These are phyloP conservation scores for Leptographium procerum DNA, from an alignment of 2,329 filamentous ascomycete genomes.

Conservation along the genomic window DNA sequence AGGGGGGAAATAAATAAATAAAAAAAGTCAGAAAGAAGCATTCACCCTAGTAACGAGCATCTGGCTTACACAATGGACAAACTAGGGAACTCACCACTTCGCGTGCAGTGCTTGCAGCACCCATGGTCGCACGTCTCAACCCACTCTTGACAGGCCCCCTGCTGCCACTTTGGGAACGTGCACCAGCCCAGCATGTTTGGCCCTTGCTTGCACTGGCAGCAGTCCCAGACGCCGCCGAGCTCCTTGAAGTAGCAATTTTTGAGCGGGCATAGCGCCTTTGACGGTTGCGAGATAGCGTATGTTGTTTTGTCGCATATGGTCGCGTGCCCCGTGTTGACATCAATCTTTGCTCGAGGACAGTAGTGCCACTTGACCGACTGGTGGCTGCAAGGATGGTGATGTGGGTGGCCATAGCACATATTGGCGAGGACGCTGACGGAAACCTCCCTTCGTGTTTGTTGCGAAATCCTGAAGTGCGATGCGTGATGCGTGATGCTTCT, in stretches of 20 bases:
- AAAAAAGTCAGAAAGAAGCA: too few relatives aligned
- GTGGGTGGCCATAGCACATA: slow-evolving; percentile 46
- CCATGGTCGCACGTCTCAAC: slow-evolving; percentile 38
- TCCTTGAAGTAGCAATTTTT: slow-evolving; percentile 39
- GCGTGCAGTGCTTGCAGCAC: slow-evolving; percentile 37
- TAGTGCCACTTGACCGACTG: slow-evolving; percentile 46
- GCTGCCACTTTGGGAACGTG: slow-evolving; percentile 21
- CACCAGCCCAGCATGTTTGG: slow-evolving; percentile 45
- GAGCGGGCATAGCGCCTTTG: slow-evolving; percentile 34
- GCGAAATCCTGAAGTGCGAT: not conserved
- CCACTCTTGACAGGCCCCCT: slow-evolving; percentile 23
- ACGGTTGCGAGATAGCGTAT: slow-evolving; percentile 33
- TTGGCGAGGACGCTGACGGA: too few relatives aligned
- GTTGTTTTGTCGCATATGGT: slow-evolving; percentile 36
- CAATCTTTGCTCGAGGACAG: slow-evolving; percentile 36
- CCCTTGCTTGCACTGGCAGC: slow-evolving; percentile 39
- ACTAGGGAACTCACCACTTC: slow-evolving; percentile 25
- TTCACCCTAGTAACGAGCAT: too few relatives aligned
- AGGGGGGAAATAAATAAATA: too few relatives aligned
- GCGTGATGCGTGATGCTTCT: not conserved
- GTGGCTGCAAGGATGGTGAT: slow-evolving; percentile 39
- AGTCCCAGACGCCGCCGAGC: slow-evolving; percentile 40
- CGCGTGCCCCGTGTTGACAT: slow-evolving; percentile 37
- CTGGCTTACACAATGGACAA: not conserved
- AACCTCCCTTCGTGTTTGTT: too few relatives aligned